Percentiles rank a stretch among this genome's conserved stretches.
phyloP scores from a whole-genome alignment of 2,329 filamentous ascomycete species.

The Stagonosporopsis vannaccii region DNA sequence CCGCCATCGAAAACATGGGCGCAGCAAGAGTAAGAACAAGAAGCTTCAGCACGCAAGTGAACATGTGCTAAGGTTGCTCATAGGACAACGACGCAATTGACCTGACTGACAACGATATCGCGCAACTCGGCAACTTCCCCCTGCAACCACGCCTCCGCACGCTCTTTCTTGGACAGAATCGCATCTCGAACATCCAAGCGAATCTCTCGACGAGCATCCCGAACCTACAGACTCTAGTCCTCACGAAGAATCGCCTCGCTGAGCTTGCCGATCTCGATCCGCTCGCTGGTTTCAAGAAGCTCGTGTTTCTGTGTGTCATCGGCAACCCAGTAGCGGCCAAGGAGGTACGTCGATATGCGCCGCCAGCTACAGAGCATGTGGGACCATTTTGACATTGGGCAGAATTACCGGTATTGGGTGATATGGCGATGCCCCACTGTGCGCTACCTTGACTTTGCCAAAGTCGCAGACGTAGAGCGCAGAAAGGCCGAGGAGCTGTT shows the following conservation, averaged over 20 bases:
- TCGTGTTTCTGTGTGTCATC: slow-evolving; percentile 81
- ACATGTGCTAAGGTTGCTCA: neutral
- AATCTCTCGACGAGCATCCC: slow-evolving; percentile 78
- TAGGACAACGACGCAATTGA: slow-evolving; percentile 97
- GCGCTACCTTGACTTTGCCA: slow-evolving; percentile 89
- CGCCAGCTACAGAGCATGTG: neutral
- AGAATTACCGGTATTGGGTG: slow-evolving; percentile 93
- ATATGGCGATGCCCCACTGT: slow-evolving; percentile 86
- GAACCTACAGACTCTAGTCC: slow-evolving; percentile 79
- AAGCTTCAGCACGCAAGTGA: neutral
- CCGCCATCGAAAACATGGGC: slow-evolving; percentile 96
- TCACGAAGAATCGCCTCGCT: slow-evolving; percentile 80
- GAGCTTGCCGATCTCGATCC: slow-evolving; percentile 89
- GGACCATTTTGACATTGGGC: neutral
- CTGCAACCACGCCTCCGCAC: slow-evolving; percentile 87
- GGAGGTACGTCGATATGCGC: slow-evolving; percentile 67
- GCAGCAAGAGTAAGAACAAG: slow-evolving; percentile 78
- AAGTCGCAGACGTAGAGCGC: slow-evolving; percentile 88
- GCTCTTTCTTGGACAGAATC: slow-evolving; percentile 88
- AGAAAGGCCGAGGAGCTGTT: slow-evolving; percentile 80
- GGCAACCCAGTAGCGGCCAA: slow-evolving; percentile 93
- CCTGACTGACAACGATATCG: slow-evolving; percentile 97
- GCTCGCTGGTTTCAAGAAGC: slow-evolving; percentile 69
- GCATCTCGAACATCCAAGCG: slow-evolving; percentile 81
- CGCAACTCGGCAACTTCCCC: slow-evolving; percentile 88